Evolutionary conservation across 1,139 yeast species (phyloP).

Genomic region (Pichia sp.): DNA sequence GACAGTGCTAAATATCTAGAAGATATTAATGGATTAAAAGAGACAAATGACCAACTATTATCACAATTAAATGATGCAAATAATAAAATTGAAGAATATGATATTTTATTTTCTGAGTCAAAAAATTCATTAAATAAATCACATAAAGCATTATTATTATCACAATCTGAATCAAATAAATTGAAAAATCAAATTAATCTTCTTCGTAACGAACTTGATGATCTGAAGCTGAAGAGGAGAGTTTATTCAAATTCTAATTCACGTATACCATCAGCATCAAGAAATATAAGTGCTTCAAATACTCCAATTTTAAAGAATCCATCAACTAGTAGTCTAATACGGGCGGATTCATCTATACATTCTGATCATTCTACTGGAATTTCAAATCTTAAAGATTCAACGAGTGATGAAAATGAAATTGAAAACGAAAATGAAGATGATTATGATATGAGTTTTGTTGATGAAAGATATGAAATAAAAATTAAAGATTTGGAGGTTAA

Average conservation of each 20-base stretch:
- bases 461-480: slow-evolving; percentile 70
- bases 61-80: slow-evolving; percentile 17
- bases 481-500: slow-evolving; percentile 83
- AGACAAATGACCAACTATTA: slow-evolving; percentile 19
- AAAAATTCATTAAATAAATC: slow-evolving; percentile 68
- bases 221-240: slow-evolving; percentile 49
- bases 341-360: not conserved
- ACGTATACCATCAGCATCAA: slow-evolving; percentile 13
- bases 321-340: not conserved
- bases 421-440: slow-evolving; percentile 23
- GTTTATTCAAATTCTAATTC: slow-evolving; percentile 23
- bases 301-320: not conserved
- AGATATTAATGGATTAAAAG: slow-evolving; percentile 30
- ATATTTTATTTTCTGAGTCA: slow-evolving; percentile 64
- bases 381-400: not conserved
- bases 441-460: slow-evolving; percentile 27
- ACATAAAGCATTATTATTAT: slow-evolving; percentile 64
- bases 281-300: not conserved
- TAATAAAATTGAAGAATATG: slow-evolving; percentile 28
- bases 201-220: slow-evolving; percentile 63
- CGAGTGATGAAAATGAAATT: slow-evolving; percentile 14
- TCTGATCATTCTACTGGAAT: not conserved
- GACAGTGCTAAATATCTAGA: not conserved
- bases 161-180: slow-evolving; percentile 63
- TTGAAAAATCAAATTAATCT: slow-evolving; percentile 52